phyloP scores from a whole-genome alignment of 176 grass and related monocot species.

The Cocos nucifera region DNA sequence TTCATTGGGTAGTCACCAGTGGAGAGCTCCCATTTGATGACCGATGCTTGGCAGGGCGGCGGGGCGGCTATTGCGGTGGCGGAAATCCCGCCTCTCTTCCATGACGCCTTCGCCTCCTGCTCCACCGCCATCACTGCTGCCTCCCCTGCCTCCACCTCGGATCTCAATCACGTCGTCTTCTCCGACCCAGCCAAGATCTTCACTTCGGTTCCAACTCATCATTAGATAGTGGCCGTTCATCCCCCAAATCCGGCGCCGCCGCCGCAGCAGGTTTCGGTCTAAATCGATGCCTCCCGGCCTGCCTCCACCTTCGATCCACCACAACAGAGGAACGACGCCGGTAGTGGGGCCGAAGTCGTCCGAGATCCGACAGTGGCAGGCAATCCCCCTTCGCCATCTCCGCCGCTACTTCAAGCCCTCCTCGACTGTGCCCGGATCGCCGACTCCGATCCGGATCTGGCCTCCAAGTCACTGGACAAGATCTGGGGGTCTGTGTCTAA shows the following conservation, averaged over 20 bases:
- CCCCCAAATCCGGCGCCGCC: neutral
- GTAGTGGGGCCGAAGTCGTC: too few relatives aligned
- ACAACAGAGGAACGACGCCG: too few relatives aligned
- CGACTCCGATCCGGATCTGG: conserved; percentile 37
- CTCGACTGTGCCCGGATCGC: conserved; percentile 50
- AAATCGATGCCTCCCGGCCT: too few relatives aligned
- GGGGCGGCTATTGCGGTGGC: neutral
- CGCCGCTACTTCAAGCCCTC: conserved; percentile 52
- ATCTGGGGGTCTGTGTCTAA: conserved; percentile 42
- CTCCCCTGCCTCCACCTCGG: neutral
- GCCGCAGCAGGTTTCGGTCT: neutral
- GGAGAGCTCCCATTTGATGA: conserved; percentile 7
- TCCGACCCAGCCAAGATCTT: conserved; percentile 9
- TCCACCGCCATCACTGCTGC: conserved; percentile 43
- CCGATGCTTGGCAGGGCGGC: conserved; percentile 1
- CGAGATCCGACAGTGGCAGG: neutral
- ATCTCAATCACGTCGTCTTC: conserved; percentile 49
- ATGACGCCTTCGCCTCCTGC: conserved; percentile 37
- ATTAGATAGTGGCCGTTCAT: conserved; percentile 2
- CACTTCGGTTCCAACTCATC: neutral
- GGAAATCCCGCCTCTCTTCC: conserved; percentile 34
- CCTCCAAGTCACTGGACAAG: conserved; percentile 46
- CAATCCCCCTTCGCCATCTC: conserved; percentile 17
- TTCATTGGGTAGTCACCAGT: conserved; percentile 52
- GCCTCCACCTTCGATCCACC: conserved; percentile 11